These are phyloP conservation scores for Drechslerella coelobrocha DNA, from an alignment of 2,329 filamentous ascomycete species.

Conservation along the genomic window DNA sequence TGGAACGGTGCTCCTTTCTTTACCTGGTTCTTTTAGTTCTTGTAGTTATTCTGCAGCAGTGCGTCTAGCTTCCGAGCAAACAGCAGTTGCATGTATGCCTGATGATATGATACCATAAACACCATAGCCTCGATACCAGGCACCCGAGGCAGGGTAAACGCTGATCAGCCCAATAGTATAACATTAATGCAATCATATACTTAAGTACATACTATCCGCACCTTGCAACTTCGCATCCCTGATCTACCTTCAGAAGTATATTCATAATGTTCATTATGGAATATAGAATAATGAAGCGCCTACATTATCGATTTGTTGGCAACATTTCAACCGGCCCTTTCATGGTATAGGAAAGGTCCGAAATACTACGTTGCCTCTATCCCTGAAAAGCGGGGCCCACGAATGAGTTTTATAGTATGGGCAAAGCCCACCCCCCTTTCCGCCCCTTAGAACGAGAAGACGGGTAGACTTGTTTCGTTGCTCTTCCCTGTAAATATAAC, in stretches of 20 bases:
- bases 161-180: no score
- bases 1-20: not conserved
- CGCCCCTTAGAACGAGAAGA: no score
- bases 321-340: conserved; percentile 43
- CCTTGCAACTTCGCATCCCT: not conserved
- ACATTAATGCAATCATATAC: no score
- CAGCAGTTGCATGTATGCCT: not conserved
- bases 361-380: conserved; percentile 49
- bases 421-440: conserved; percentile 10
- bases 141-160: no score
- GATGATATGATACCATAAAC: not conserved
- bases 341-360: conserved; percentile 28
- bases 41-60: not conserved
- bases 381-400: conserved; percentile 30
- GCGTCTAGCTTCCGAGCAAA: no score
- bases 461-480: conserved; percentile 8
- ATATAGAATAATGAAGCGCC: no score
- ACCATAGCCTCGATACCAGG: not conserved
- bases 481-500: conserved; percentile 51
- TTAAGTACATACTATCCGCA: not conserved
- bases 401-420: conserved; percentile 46
- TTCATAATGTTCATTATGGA: no score
- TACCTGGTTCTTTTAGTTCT: not conserved
- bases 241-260: not conserved
- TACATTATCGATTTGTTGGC: conserved; percentile 6